These are phyloP conservation scores for Pythium diclinum DNA, from an alignment of 352 stramenopile genomes.

Conservation along the genomic window DNA sequence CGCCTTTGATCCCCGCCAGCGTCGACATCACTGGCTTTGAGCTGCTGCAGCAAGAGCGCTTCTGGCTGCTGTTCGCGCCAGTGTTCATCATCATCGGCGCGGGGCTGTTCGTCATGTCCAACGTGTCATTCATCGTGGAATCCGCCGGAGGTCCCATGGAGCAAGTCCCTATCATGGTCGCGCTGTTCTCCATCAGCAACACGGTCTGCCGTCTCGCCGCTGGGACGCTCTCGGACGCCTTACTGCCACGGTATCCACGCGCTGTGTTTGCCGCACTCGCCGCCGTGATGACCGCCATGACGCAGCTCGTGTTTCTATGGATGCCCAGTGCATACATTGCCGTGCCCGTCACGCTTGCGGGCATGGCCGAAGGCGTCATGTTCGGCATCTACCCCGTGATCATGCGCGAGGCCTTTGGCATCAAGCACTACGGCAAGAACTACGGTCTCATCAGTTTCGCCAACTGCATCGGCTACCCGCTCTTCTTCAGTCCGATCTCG, in stretches of 20 bases:
- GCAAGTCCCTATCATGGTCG: conserved; percentile 74
- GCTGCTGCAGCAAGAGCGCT: conserved; percentile 54
- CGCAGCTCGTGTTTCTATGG: conserved; percentile 53
- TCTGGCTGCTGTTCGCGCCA: conserved; percentile 74
- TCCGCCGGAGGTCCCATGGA: conserved; percentile 52
- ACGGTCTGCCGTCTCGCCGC: conserved; percentile 57
- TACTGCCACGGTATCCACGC: conserved; percentile 45
- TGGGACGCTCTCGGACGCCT: conserved; percentile 56
- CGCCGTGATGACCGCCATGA: conserved; percentile 44
- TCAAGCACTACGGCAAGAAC: conserved; percentile 82
- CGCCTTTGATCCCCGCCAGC: conserved; percentile 5
- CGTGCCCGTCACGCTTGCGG: conserved; percentile 57
- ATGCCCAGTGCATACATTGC: conserved; percentile 41
- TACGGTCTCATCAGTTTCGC: conserved; percentile 78
- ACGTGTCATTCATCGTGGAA: conserved; percentile 84
- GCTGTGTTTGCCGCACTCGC: conserved; percentile 52
- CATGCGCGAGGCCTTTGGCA: conserved; percentile 74
- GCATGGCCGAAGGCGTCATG: conserved; percentile 74
- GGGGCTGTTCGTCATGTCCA: conserved; percentile 78
- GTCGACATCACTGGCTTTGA: conserved; percentile 57
- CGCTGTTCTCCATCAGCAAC: conserved; percentile 75
- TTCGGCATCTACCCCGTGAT: conserved; percentile 81
- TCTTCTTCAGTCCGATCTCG: conserved; percentile 72
- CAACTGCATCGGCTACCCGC: conserved; percentile 79
- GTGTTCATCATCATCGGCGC: conserved; percentile 77